Percentiles rank a stretch among this genome's conserved stretches.
These are phyloP conservation scores for Candolleomyces aberdarensis DNA, from an alignment of 768 basidiomycete species.

Conservation along the genomic window DNA sequence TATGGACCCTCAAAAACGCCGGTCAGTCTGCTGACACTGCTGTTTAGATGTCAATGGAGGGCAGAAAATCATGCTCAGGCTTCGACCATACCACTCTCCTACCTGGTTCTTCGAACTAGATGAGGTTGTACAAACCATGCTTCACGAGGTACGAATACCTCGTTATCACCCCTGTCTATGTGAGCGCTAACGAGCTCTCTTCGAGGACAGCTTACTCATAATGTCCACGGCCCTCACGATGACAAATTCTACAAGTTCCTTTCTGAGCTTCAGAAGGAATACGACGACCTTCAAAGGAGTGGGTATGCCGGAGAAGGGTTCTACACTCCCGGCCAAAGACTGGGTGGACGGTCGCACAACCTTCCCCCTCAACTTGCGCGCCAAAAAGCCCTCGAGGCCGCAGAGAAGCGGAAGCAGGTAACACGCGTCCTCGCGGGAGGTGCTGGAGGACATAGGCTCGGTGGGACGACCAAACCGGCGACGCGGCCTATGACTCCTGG, in stretches of 20 bases:
- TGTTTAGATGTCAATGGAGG: constrained; percentile 71
- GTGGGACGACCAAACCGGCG: constrained; percentile 40
- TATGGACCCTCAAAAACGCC: background rate
- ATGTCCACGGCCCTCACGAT: constrained; percentile 87
- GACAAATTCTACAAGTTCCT: constrained; percentile 78
- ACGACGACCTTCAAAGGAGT: constrained; percentile 68
- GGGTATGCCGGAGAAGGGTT: constrained; percentile 95
- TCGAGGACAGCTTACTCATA: constrained; percentile 71
- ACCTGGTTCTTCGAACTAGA: constrained; percentile 76
- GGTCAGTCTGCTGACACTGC: constrained; percentile 3
- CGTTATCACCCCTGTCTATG: background rate
- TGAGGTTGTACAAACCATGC: constrained; percentile 77
- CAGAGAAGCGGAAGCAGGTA: constrained; percentile 63
- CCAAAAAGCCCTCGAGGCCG: constrained; percentile 70
- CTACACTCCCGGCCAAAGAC: constrained; percentile 64
- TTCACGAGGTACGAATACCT: constrained; percentile 68
- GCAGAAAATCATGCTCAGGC: constrained; percentile 75
- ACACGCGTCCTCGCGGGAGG: constrained; percentile 41
- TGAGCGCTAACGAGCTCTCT: background rate
- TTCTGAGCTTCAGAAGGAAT: constrained; percentile 77
- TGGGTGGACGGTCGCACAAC: constrained; percentile 70
- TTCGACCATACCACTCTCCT: constrained; percentile 67
- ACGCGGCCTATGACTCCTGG: constrained; percentile 50
- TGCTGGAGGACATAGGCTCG: constrained; percentile 44
- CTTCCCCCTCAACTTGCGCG: constrained; percentile 63